phyloP scores from a whole-genome alignment of 2,329 filamentous ascomycete species.

The Colletotrichum viniferum region DNA sequence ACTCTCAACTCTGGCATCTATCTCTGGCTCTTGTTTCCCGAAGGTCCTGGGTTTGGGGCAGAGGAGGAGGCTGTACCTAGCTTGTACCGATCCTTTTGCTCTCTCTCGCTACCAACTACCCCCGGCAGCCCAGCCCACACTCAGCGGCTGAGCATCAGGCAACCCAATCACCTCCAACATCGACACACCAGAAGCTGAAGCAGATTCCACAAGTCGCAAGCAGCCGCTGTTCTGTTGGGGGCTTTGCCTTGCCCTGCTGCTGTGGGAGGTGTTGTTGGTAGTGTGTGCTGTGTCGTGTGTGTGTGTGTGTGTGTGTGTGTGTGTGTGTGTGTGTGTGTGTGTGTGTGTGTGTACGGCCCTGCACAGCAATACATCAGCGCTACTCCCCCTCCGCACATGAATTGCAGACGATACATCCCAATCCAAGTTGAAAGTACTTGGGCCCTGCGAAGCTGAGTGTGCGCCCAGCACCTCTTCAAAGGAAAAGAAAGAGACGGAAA shows the following conservation, averaged over 20 bases:
- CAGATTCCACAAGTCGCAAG: constrained; percentile 5
- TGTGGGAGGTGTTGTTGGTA: background rate
- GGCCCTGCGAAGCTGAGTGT: constrained; percentile 2
- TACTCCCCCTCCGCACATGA: background rate
- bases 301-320: background rate
- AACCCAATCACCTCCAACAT: constrained; percentile 7
- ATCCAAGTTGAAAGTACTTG: background rate
- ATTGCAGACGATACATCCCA: background rate
- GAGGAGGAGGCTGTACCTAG: constrained; percentile 11
- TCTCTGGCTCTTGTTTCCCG: background rate
- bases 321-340: background rate
- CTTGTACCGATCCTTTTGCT: background rate
- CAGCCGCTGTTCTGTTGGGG: background rate
- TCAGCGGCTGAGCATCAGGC: constrained; percentile 12
- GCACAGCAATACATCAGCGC: background rate
- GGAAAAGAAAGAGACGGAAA: background rate
- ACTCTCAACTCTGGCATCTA: background rate
- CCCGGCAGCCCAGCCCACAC: background rate
- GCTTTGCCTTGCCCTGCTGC: background rate
- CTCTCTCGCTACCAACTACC: background rate
- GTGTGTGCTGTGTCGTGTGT: background rate
- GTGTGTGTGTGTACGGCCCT: background rate
- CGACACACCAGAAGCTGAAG: constrained; percentile 3
- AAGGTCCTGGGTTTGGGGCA: background rate
- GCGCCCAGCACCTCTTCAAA: background rate